Evolutionary conservation across 306 rosid species (phyloP).

Genomic region (Mucuna pruriens): DNA sequence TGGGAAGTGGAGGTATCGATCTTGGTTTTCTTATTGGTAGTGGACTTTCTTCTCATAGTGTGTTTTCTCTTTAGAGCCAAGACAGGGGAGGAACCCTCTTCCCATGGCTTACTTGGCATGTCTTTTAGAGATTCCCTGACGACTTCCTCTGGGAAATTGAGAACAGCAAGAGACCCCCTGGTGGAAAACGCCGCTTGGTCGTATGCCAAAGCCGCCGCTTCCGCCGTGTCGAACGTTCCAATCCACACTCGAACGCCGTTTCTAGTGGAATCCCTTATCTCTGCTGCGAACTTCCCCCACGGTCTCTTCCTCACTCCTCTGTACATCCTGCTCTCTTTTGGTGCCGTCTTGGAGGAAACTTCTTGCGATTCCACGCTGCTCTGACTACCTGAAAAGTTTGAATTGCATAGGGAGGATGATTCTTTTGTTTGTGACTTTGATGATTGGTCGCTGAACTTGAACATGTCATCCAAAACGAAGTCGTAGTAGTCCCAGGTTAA

Average conservation of each 20-base stretch:
- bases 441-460: slow-evolving; percentile 1
- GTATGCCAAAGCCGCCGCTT: slow-evolving; percentile 87
- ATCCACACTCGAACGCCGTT: slow-evolving; percentile 86
- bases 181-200: slow-evolving; percentile 81
- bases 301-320: slow-evolving; percentile 82
- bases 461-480: neutral
- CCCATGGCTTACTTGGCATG: slow-evolving; percentile 32
- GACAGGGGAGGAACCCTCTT: slow-evolving; percentile 63
- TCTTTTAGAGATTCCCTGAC: slow-evolving; percentile 47
- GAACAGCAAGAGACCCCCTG: slow-evolving; percentile 68
- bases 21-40: slow-evolving; percentile 20
- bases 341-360: slow-evolving; percentile 36
- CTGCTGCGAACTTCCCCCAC: slow-evolving; percentile 93
- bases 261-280: slow-evolving; percentile 86
- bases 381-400: slow-evolving; percentile 19
- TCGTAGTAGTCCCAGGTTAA: slow-evolving; percentile 40
- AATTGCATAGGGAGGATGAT: neutral
- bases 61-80: slow-evolving; percentile 68
- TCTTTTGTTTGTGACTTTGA: slow-evolving; percentile 37
- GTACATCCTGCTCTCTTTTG: slow-evolving; percentile 14
- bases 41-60: slow-evolving; percentile 37
- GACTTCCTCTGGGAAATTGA: slow-evolving; percentile 66
- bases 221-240: slow-evolving; percentile 85
- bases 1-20: neutral
- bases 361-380: slow-evolving; percentile 37